Base-by-base conservation (phyloP, 2,329 filamentous ascomycete species). In the Sarocladium oryzae region DNA sequence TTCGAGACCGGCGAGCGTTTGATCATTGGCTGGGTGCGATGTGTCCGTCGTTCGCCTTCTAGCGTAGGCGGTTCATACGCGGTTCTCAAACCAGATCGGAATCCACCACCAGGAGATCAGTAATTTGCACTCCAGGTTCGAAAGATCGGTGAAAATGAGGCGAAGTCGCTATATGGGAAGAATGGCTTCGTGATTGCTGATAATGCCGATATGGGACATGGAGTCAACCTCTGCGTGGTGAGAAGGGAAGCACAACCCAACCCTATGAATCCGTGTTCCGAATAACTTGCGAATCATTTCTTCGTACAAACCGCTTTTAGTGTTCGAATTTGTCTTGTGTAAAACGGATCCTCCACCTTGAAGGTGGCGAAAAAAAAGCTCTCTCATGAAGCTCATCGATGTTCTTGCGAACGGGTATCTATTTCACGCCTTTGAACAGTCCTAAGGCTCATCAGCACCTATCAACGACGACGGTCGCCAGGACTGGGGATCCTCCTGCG, bases 21-120 rank as follows among this genome's bases (percentile, higher is more conserved):
- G 10, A 59, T 66, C 24, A 49, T 65, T 13, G 69, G 67, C 4
- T 69, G 61, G 60, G 57, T 59, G 7, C 61, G 62, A 24, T 72
- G 67, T 68, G 61, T 58, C 8, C 67, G 49, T 61, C 66, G 9
- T 51, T 52, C 55, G 15, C 33, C 33, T 54, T 28, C 56, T 55
- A 4, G 55, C 61, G 4, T 21, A 50, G 10, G 46, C 32, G 48
- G 26, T 54, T 16, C 55, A 54, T 23, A 21, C 11, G 21, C 16
- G 6, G 61, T 59, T 18, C 55, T 68, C 32, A 54, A 57, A 2
- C 45, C 59, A 2, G 54, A 54, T 37, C 37, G 61, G 13, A 65
- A 59, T 41, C 60, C 62, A 6, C 50, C 56, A 9, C 48, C 51
- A 3, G 59, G 61, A 11, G 57, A 66, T 21, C 65, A 59, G 41